These are phyloP conservation scores for Nidularia sp. DNA, from an alignment of 768 basidiomycete species.

Conservation along the genomic window DNA sequence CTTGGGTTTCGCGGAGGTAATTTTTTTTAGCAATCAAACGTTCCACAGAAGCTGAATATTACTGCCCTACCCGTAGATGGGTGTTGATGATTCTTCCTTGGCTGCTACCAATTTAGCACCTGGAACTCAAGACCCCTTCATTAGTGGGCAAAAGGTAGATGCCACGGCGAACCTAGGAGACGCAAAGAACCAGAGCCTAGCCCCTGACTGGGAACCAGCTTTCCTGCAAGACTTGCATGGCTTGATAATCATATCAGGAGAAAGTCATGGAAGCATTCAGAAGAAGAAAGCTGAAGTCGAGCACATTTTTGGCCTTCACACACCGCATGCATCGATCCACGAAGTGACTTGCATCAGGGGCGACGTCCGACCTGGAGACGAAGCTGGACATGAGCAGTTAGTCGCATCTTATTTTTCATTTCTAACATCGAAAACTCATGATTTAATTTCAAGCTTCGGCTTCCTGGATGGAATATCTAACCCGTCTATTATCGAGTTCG, in stretches of 20 bases:
- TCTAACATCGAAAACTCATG: neutral
- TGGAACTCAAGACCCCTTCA: conserved; percentile 22
- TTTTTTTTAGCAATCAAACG: neutral
- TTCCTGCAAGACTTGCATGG: conserved; percentile 47
- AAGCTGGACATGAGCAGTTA: conserved; percentile 45
- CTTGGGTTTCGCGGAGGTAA: conserved; percentile 36
- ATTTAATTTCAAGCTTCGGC: conserved; percentile 34
- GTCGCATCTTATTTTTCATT: conserved; percentile 4
- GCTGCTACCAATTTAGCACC: conserved; percentile 14
- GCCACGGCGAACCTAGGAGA: conserved; percentile 33
- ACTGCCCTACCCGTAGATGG: conserved; percentile 21
- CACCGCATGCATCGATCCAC: conserved; percentile 25
- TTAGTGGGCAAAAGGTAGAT: conserved; percentile 34
- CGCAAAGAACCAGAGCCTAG: conserved; percentile 13
- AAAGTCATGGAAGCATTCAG: conserved; percentile 30
- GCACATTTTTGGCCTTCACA: conserved; percentile 25
- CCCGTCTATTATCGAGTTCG: conserved; percentile 39
- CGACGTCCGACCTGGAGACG: conserved; percentile 38
- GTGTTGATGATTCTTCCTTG: conserved; percentile 33
- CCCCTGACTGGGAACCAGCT: conserved; percentile 43
- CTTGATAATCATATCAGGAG: conserved; percentile 45
- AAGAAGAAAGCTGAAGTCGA: conserved; percentile 29
- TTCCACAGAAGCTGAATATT: neutral
- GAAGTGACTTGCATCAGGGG: conserved; percentile 32
- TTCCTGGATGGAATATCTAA: conserved; percentile 51